A percentile compares a stretch with the other conserved stretches of the same genome.
phyloP scores from a whole-genome alignment of 768 basidiomycete genomes.

The Plicaturopsis crispa region DNA sequence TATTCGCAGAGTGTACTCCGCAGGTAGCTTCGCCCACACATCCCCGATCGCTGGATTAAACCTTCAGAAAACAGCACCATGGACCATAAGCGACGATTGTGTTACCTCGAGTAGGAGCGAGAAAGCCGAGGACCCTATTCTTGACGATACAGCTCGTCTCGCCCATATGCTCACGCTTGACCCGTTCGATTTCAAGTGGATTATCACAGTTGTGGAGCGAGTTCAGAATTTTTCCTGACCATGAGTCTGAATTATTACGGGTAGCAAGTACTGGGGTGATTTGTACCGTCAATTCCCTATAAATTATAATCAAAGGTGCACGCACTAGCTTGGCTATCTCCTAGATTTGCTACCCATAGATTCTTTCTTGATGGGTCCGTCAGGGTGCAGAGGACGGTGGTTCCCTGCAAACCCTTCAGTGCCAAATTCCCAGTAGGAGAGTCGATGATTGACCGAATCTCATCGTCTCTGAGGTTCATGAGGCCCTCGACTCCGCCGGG shows the following conservation, averaged over 20 bases:
- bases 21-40: conserved; percentile 44
- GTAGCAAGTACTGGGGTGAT: no score
- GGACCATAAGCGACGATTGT: neutral
- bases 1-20: conserved; percentile 36
- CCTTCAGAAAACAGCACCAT: neutral
- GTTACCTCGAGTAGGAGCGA: conserved; percentile 50
- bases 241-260: conserved; percentile 22
- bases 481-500: conserved; percentile 24
- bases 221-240: conserved; percentile 34
- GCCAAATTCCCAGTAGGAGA: conserved; percentile 23
- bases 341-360: conserved; percentile 50
- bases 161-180: conserved; percentile 38
- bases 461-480: conserved; percentile 26
- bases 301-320: no score
- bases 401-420: conserved; percentile 41
- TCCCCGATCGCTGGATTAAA: conserved; percentile 41
- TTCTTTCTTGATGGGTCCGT: conserved; percentile 33
- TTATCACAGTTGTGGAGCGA: conserved; percentile 44
- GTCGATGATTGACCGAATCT: conserved; percentile 33
- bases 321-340: conserved; percentile 48
- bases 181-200: conserved; percentile 27
- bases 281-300: no score
- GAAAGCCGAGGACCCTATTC: conserved; percentile 43
- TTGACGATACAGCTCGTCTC: conserved; percentile 33
- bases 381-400: conserved; percentile 41